A percentile compares a stretch with the other conserved stretches of the same genome.
These are phyloP conservation scores for Corchorus capsularis DNA, from an alignment of 345 rosid genomes.

Conservation along the genomic window DNA sequence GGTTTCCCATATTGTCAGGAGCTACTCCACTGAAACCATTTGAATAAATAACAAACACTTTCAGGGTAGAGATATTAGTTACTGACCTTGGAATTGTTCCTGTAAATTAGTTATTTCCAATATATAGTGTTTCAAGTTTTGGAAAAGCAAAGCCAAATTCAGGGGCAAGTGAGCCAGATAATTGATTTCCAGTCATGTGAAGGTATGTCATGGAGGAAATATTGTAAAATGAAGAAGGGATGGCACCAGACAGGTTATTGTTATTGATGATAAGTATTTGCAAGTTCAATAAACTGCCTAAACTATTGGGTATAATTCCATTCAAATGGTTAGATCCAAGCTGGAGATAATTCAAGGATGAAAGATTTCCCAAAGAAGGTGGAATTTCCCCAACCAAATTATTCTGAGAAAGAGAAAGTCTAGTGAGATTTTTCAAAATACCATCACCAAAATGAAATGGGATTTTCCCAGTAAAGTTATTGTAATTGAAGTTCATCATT, in stretches of 20 bases:
- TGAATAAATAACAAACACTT: neutral
- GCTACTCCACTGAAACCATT: slow-evolving; percentile 23
- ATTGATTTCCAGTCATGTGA: neutral
- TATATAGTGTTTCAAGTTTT: neutral
- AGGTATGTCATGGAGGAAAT: neutral
- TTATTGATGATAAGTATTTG: neutral
- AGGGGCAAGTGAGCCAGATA: slow-evolving; percentile 18
- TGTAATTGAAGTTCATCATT: neutral
- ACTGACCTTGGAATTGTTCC: slow-evolving; percentile 38
- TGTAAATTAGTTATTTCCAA: slow-evolving; percentile 24
- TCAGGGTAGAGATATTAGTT: slow-evolving; percentile 34
- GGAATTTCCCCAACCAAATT: neutral
- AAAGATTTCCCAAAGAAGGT: neutral
- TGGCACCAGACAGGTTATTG: slow-evolving; percentile 17
- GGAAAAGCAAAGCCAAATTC: slow-evolving; percentile 25
- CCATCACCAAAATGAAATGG: neutral
- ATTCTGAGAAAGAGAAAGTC: neutral
- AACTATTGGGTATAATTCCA: neutral
- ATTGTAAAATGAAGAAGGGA: slow-evolving; percentile 36
- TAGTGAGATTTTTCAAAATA: neutral
- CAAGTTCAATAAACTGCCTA: neutral
- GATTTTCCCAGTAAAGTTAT: slow-evolving; percentile 15
- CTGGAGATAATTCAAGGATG: neutral
- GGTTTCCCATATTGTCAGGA: slow-evolving; percentile 22
- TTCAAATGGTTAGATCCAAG: neutral